Base-by-base conservation (phyloP, 2,329 filamentous ascomycete genomes). In the Trematosphaeria pertusa region DNA sequence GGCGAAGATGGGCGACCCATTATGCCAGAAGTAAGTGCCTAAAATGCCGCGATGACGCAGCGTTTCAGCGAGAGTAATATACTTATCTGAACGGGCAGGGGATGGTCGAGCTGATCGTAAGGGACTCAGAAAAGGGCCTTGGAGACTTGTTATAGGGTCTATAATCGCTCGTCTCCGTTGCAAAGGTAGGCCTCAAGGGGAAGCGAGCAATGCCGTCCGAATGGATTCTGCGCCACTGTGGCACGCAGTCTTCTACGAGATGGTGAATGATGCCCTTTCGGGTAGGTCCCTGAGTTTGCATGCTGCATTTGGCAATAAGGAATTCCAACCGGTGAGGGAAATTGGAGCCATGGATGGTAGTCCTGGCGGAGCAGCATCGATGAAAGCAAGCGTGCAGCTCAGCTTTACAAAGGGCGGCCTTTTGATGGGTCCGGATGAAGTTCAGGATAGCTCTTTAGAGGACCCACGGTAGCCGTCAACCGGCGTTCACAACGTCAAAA, bases 41-140 rank as follows among this genome's bases (percentile, higher is more conserved):
- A 52, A 52, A 39, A 35, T 48, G 39, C 46, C 31, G 39, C 28
- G 30, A 40, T 51, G 31, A 45, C 36, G 35, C 40, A 46, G 39
- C 43, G 34, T 54, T 55, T 58, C 45, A 45, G 18, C 37, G 22
- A 44, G n/a, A 36, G 17, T 33, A 41, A 37, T 48, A 33, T 65
- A 44, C 69, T 60, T 61, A 57, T 64, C 46, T 38, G 43, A 22
- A 33, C 12, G 35, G 19, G 37, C 50, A 95, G 91, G 94, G 93
- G 20, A 99, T 99, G 94, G 75, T 94, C 43, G 91, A 96, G 22
- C 75, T 99, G 64, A 96, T 99, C 65, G 88, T 89, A 67, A 89
- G 91, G 62, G 94, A 99, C 69, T 89, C 92, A 7, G 92, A 97
- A 71, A 97, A 97, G 76, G 86, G 87, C 12, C 88, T 99, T 55